Evolutionary conservation across 208 protist genomes (phyloP).

Genomic region (Trypanosoma caninum): DNA sequence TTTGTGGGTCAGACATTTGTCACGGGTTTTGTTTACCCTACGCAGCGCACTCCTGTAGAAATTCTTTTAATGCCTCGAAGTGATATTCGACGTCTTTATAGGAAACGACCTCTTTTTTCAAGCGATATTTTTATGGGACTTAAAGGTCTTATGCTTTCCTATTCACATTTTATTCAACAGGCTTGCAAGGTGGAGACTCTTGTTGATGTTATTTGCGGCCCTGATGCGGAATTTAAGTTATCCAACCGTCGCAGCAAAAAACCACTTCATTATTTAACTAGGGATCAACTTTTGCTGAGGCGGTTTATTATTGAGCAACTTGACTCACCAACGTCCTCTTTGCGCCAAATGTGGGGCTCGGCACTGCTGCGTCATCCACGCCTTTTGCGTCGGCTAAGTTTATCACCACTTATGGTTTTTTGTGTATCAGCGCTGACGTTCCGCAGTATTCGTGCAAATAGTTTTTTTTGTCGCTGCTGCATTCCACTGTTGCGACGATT

Average conservation of each 20-base stretch:
- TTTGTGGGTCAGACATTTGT: conserved; percentile 4
- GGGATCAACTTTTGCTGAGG: conserved; percentile 1
- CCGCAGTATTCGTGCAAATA: conserved; percentile 25
- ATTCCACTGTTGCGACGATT: conserved; percentile 25
- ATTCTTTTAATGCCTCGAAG: conserved; percentile 20
- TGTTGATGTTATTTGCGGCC: not conserved
- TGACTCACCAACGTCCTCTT: conserved; percentile 6
- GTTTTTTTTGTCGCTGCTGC: conserved; percentile 29
- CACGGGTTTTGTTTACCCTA: conserved; percentile 11
- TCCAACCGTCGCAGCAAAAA: not conserved
- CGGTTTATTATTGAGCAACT: conserved; percentile 20
- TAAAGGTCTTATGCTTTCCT: not conserved
- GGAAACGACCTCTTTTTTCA: not conserved
- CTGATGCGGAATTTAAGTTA: not conserved
- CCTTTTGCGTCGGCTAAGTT: conserved; percentile 25
- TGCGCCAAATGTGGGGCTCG: conserved; percentile 20
- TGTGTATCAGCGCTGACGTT: conserved; percentile 33
- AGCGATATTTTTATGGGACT: not conserved
- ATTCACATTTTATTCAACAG: conserved; percentile 6
- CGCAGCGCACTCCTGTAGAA: conserved; percentile 9
- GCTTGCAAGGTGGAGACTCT: not conserved
- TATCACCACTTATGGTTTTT: conserved; percentile 42
- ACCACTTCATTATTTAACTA: not conserved
- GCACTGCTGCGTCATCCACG: conserved; percentile 30
- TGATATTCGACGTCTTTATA: conserved; percentile 15